Percentiles rank a stretch among this genome's conserved stretches.
Evolutionary conservation across 2,329 filamentous ascomycete genomes (phyloP).

Genomic region (Fusarium circinatum): DNA sequence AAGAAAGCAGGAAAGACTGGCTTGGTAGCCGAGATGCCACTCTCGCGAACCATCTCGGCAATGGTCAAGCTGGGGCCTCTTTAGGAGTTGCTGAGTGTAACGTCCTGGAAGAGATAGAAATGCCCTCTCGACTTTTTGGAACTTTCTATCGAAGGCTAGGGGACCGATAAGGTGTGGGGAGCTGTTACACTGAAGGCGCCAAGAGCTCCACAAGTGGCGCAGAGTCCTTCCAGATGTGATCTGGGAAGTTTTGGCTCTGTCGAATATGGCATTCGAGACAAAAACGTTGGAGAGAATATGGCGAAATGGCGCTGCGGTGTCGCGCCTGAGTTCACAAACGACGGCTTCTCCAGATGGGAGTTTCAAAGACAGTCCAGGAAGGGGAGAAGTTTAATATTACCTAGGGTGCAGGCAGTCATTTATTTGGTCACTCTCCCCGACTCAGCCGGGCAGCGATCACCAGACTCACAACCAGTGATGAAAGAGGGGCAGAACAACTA

Average conservation of each 20-base stretch:
- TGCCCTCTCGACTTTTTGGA: constrained; percentile 18
- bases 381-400: neutral
- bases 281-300: neutral
- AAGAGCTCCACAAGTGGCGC: constrained; percentile 31
- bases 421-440: constrained; percentile 38
- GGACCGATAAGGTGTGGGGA: constrained; percentile 26
- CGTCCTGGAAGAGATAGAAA: constrained; percentile 5
- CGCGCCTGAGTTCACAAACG: neutral
- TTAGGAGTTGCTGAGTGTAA: constrained; percentile 1
- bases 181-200: constrained; percentile 13
- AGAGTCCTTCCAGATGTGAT: constrained; percentile 1
- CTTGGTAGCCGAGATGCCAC: constrained; percentile 54
- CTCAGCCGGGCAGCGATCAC: constrained; percentile 44
- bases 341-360: neutral
- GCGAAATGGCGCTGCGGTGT: neutral
- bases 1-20: constrained; percentile 63
- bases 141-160: constrained; percentile 25
- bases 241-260: neutral
- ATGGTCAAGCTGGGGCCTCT: neutral
- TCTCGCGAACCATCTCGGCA: constrained; percentile 48
- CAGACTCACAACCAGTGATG: constrained; percentile 39
- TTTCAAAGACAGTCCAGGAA: neutral
- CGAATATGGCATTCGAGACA: neutral
- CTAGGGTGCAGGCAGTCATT: constrained; percentile 26
- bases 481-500: constrained; percentile 29